Percentiles rank a stretch among this genome's conserved stretches.
Evolutionary conservation across 352 stramenopile species (phyloP).

Genomic region (Pythium utonaiense): DNA sequence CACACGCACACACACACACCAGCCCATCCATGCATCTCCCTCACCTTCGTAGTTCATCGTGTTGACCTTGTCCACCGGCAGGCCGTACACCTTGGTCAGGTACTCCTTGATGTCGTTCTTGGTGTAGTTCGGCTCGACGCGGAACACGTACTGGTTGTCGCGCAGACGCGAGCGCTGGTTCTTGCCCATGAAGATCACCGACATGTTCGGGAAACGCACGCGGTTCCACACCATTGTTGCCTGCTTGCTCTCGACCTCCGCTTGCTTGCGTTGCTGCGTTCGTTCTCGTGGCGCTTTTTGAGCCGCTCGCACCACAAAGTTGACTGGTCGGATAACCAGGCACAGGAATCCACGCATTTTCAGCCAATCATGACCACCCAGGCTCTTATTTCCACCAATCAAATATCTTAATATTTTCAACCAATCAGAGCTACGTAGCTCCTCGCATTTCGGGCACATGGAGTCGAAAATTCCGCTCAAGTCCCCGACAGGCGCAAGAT

Average conservation of each 20-base stretch:
- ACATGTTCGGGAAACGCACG: conserved; percentile 87
- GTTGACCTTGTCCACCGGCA: conserved; percentile 93
- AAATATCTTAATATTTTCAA: not conserved
- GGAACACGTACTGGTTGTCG: conserved; percentile 90
- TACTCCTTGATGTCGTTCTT: conserved; percentile 98
- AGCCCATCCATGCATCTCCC: not conserved
- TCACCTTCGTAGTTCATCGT: conserved; percentile 94
- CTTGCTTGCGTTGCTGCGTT: conserved; percentile 19
- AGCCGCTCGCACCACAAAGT: conserved; percentile 16
- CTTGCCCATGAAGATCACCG: conserved; percentile 84
- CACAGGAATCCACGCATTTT: conserved; percentile 11
- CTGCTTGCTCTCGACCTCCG: conserved; percentile 1
- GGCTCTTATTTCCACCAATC: not conserved
- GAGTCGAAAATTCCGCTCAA: not conserved
- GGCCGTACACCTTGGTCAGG: conserved; percentile 94
- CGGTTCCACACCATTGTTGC: conserved; percentile 80
- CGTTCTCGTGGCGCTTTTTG: conserved; percentile 18
- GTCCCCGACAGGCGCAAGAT: conserved; percentile 21
- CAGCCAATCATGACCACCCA: conserved; percentile 12
- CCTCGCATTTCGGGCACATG: conserved; percentile 18
- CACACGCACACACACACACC: not conserved
- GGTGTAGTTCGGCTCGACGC: conserved; percentile 93
- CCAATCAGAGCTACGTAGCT: conserved; percentile 22
- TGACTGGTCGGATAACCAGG: conserved; percentile 20
- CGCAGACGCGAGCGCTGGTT: conserved; percentile 69